Percentiles rank a stretch among this genome's conserved stretches.
Evolutionary conservation across 441 rosid genomes (phyloP).

Genomic region (Erodium chrysanthum): DNA sequence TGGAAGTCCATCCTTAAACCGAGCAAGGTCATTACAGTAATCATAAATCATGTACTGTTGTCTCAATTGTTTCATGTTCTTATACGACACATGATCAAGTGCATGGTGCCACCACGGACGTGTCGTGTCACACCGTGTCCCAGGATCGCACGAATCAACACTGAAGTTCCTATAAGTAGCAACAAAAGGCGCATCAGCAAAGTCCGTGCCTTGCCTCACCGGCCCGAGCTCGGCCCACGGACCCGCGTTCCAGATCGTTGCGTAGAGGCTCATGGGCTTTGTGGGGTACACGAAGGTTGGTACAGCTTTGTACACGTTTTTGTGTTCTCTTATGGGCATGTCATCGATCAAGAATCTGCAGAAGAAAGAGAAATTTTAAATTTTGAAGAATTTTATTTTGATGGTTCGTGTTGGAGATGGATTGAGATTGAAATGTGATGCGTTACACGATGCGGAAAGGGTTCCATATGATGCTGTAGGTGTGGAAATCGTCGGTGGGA

Average conservation of each 20-base stretch:
- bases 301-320: not conserved
- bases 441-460: constrained; percentile 5
- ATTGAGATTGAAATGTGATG: not conserved
- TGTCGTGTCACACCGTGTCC: not conserved
- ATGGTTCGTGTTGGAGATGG: not conserved
- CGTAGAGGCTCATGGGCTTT: constrained; percentile 5
- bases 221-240: constrained; percentile 2
- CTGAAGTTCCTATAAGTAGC: constrained; percentile 2
- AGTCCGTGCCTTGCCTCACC: constrained; percentile 2
- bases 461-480: constrained; percentile 6
- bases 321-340: constrained; percentile 5
- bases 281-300: constrained; percentile 5
- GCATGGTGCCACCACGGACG: constrained; percentile 9
- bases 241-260: constrained; percentile 4
- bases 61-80: not conserved
- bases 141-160: not conserved
- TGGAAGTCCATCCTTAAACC: not conserved
- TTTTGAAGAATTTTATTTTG: not conserved
- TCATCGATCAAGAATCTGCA: constrained; percentile 7
- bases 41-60: constrained; percentile 7
- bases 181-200: constrained; percentile 3
- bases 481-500: not conserved
- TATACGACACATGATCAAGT: not conserved
- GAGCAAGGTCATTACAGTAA: not conserved
- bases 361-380: not conserved